Conservation (phyloP, 2,329 filamentous ascomycete genomes). For the Myriosclerotinia scirpicola region DNA sequence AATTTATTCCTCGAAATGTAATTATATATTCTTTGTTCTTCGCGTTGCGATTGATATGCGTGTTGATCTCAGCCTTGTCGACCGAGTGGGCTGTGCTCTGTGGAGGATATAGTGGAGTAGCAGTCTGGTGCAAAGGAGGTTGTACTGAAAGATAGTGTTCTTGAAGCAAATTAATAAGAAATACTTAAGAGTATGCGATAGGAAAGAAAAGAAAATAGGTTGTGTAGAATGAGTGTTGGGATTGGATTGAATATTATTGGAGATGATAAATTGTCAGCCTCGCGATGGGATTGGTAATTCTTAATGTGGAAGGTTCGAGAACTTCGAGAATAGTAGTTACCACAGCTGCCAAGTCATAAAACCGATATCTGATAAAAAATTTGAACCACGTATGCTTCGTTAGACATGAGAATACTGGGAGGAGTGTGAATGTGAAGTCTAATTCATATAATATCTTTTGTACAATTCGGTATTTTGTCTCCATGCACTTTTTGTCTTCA, state of each 20-base stretch:
- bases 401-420: background rate
- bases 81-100: background rate
- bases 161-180: background rate
- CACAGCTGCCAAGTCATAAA: background rate
- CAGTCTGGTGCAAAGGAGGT: background rate
- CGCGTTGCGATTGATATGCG: background rate
- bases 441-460: conserved; percentile 23
- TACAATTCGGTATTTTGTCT: conserved; percentile 22
- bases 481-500: conserved; percentile 14
- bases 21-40: background rate
- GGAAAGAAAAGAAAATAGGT: background rate
- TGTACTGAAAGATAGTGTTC: background rate
- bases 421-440: conserved; percentile 18
- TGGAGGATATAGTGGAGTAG: background rate
- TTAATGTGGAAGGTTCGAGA: conserved; percentile 15
- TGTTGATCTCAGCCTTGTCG: conserved; percentile 8
- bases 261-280: conserved; percentile 9
- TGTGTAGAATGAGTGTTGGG: background rate
- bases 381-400: background rate
- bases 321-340: background rate
- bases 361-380: background rate
- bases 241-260: background rate
- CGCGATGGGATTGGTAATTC: conserved; percentile 15
- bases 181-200: background rate
- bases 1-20: background rate